These are phyloP conservation scores for Rhynchospora pubera DNA, from an alignment of 176 grass and related monocot species.

Conservation along the genomic window DNA sequence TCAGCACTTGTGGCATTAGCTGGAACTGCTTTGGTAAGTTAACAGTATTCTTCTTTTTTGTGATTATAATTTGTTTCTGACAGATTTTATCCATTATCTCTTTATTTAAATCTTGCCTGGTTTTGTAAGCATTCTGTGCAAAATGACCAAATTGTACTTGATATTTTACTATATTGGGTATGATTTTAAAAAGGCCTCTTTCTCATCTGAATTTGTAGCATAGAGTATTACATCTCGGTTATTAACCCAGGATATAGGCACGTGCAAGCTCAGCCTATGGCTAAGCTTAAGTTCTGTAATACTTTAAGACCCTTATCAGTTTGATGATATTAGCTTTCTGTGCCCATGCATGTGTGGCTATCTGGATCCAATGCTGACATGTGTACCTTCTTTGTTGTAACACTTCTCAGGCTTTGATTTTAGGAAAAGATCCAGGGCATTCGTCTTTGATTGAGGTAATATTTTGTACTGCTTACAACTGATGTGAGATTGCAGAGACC, in stretches of 20 bases:
- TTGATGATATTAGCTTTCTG: neutral
- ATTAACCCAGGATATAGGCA: too few species aligned
- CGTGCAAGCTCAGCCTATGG: too few species aligned
- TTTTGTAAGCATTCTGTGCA: neutral
- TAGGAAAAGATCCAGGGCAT: constrained; percentile 93
- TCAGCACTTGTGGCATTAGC: constrained; percentile 79
- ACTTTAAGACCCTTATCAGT: neutral
- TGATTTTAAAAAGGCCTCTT: neutral
- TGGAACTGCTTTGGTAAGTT: constrained; percentile 92
- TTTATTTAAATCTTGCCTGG: too few species aligned
- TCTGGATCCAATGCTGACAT: neutral
- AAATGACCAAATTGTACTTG: neutral
- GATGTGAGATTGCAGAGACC: neutral
- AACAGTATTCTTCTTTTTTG: neutral
- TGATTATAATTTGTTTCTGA: too few species aligned
- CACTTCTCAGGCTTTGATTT: constrained; percentile 56
- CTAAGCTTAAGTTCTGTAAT: neutral
- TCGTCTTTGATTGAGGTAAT: constrained; percentile 87
- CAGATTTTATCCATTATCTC: too few species aligned
- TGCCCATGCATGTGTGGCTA: neutral
- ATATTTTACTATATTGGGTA: neutral
- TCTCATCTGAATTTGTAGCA: neutral
- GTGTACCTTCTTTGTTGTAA: neutral
- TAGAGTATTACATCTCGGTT: neutral
- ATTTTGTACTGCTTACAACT: neutral